Conservation (phyloP, 2,329 filamentous ascomycete species). For the Exserohilum rostratum region DNA sequence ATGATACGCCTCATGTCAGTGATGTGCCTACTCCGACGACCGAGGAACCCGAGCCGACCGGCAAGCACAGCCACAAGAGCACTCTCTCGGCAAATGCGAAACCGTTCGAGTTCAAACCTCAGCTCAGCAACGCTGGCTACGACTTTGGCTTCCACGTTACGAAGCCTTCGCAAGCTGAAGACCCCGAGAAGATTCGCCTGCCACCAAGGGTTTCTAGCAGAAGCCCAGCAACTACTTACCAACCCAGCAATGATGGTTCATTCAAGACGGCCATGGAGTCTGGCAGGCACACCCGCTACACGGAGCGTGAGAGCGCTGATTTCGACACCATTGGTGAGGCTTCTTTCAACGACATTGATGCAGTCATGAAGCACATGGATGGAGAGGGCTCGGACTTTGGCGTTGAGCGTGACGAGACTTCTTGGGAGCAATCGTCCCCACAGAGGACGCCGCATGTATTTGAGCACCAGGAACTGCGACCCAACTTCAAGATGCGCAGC, state of each 20-base stretch:
- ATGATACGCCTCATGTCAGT: constrained; percentile 37
- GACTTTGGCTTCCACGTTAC: constrained; percentile 49
- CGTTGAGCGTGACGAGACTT: constrained; percentile 67
- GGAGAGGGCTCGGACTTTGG: constrained; percentile 75
- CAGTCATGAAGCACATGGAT: constrained; percentile 86
- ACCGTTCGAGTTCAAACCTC: constrained; percentile 64
- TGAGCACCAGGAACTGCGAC: constrained; percentile 38
- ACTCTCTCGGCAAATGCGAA: constrained; percentile 74
- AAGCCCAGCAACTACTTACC: constrained; percentile 49
- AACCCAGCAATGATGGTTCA: constrained; percentile 49
- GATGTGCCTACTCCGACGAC: constrained; percentile 39
- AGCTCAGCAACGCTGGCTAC: constrained; percentile 37
- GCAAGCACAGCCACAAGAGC: constrained; percentile 46
- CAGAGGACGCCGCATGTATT: constrained; percentile 44
- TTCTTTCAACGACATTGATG: constrained; percentile 85
- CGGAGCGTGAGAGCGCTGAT: constrained; percentile 47
- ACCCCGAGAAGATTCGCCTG: constrained; percentile 26
- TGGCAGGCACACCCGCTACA: constrained; percentile 40
- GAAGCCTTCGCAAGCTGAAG: constrained; percentile 43
- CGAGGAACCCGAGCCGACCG: constrained; percentile 31
- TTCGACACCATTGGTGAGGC: constrained; percentile 47
- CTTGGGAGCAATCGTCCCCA: constrained; percentile 46
- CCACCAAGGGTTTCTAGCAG: constrained; percentile 36
- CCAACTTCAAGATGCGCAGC: constrained; percentile 60
- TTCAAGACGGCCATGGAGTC: constrained; percentile 47